Evolutionary conservation across 2,329 filamentous ascomycete genomes (phyloP), one percentile per base, ranked within the genome.

Genomic region (Aspergillus fructus): DNA sequence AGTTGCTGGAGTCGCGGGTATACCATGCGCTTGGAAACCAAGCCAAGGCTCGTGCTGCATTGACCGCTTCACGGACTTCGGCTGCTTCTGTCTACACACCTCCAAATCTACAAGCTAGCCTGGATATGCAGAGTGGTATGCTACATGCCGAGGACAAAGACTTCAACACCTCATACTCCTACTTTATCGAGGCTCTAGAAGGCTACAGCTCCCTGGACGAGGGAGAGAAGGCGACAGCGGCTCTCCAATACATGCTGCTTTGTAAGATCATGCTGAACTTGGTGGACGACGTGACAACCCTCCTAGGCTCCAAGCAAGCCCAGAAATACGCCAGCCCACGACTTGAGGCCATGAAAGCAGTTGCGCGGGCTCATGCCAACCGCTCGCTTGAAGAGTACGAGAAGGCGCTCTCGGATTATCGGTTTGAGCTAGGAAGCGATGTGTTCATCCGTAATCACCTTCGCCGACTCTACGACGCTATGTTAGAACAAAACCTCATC

Each of bases 251-350:
- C 83, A 99, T 99, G 94, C 85, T 99, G 54, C 87, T 99, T 37
- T 97, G 94, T 87, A 99, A 99, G 82, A 94, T 99, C 76, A 99
- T 99, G 96, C 84, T 99, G 67, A 99, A 99, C 79, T 83, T 96
- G 41, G 91, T 87, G 64, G 93, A 97, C 80, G 96, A 99, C 75
- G 93, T 99, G 74, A 96, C 93, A 78, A 87, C 89, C 71, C 85
- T 99, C 66, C 91, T 99, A 86, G 86, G 89, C 30, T 96, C 91
- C 54, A 99, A 99, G 84, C 93, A 97, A 76, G 94, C 96, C 40
- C 86, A 96, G 72, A 94, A 96, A 78, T 97, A 99, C 73, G 93
- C 93, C 33, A 92, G 93, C 68, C 91, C 93, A 78, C 94, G 91
- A 72, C 86, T 99, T 62, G 94, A 99, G 77, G 94, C 94, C 58